Conservation (phyloP, 768 basidiomycete genomes). For the Leccinum longicurvipes region DNA sequence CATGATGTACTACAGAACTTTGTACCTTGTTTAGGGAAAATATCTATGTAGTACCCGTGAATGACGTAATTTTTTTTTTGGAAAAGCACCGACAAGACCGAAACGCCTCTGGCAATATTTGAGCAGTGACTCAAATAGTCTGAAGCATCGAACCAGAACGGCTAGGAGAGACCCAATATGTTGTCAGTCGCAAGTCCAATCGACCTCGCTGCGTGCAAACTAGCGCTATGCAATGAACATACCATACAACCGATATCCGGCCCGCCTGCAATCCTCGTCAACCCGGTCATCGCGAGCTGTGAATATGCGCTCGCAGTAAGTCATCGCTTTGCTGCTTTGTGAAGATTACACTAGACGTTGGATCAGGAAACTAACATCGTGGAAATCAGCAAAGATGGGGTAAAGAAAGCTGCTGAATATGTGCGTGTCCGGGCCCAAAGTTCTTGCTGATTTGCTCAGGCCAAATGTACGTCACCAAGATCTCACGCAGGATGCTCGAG, state of each 20-base stretch:
- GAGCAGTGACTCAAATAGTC: not conserved
- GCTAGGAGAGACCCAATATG: conserved; percentile 7
- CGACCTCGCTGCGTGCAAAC: not conserved
- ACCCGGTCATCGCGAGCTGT: conserved; percentile 60
- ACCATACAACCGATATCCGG: not conserved
- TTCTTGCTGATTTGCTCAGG: conserved; percentile 1
- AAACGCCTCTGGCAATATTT: not conserved
- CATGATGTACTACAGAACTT: not conserved
- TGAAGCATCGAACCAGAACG: not conserved
- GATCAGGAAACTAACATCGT: conserved; percentile 59
- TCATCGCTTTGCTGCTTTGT: not conserved
- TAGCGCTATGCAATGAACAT: not conserved
- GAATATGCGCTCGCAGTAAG: conserved; percentile 56
- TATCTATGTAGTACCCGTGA: not conserved
- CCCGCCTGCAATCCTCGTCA: conserved; percentile 29
- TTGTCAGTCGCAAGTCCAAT: conserved; percentile 14
- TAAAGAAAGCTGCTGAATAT: conserved; percentile 62
- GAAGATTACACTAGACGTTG: not conserved
- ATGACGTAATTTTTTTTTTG: not conserved
- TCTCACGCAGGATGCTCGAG: conserved; percentile 50
- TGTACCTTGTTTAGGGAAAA: not conserved
- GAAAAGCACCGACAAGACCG: not conserved
- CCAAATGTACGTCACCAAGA: conserved; percentile 38
- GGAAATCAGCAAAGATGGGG: conserved; percentile 55
- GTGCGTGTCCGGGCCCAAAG: conserved; percentile 40